phyloP scores from a whole-genome alignment of 208 protist genomes.

The Tritrichomonas musculus region DNA sequence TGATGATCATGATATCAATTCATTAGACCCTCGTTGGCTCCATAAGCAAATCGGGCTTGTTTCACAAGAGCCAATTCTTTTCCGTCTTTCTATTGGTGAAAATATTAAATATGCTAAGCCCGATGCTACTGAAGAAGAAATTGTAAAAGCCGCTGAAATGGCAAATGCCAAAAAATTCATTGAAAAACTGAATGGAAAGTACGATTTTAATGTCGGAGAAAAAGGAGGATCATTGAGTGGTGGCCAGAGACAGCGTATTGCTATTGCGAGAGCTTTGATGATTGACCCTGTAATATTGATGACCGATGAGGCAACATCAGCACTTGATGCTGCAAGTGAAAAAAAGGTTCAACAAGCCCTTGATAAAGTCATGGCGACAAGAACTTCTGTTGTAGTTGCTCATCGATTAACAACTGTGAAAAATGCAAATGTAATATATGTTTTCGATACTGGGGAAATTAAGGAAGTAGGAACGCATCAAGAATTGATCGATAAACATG shows the following conservation, averaged over 20 bases:
- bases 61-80: slow-evolving; percentile 84
- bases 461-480: neutral
- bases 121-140: slow-evolving; percentile 64
- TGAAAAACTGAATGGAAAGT: slow-evolving; percentile 39
- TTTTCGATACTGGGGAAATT: neutral
- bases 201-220: neutral
- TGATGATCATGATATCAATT: neutral
- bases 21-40: neutral
- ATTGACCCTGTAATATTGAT: neutral
- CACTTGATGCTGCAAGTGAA: slow-evolving; percentile 73
- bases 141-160: slow-evolving; percentile 66
- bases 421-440: slow-evolving; percentile 50
- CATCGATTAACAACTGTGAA: slow-evolving; percentile 73
- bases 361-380: slow-evolving; percentile 58
- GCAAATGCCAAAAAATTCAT: too few relatives aligned
- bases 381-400: slow-evolving; percentile 75
- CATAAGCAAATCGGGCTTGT: slow-evolving; percentile 59
- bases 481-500: neutral
- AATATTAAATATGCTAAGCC: slow-evolving; percentile 83
- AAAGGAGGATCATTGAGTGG: neutral
- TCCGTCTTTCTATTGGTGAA: slow-evolving; percentile 80
- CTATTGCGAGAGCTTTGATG: neutral
- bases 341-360: slow-evolving; percentile 67
- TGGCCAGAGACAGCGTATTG: neutral
- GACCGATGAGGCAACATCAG: slow-evolving; percentile 56